phyloP scores from a whole-genome alignment of 2,329 filamentous ascomycete species.

The Exophiala sideris region DNA sequence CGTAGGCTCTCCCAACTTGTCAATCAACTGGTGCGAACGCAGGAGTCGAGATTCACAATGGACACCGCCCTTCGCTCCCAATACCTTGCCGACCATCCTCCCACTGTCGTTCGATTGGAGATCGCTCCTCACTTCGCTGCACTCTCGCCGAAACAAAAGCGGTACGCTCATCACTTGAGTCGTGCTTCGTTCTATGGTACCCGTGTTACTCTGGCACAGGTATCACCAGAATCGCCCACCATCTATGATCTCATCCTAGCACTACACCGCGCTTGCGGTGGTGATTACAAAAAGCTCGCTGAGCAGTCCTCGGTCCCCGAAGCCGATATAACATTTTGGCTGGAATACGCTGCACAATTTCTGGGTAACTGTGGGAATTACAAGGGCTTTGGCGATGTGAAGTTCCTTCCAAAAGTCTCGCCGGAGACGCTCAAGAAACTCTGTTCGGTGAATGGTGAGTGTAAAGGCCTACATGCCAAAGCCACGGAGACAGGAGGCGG shows the following conservation, averaged over 20 bases:
- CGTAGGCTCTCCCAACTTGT: constrained; percentile 15
- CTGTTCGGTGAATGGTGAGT: constrained; percentile 57
- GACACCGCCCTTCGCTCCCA: constrained; percentile 51
- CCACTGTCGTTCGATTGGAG: constrained; percentile 79
- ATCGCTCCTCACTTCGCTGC: constrained; percentile 90
- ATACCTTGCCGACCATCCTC: constrained; percentile 88
- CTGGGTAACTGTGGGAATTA: constrained; percentile 80
- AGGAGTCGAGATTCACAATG: constrained; percentile 31
- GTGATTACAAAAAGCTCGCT: constrained; percentile 68
- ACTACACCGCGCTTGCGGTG: constrained; percentile 62
- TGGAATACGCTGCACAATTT: constrained; percentile 76
- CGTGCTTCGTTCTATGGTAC: constrained; percentile 75
- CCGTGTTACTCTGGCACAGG: constrained; percentile 73
- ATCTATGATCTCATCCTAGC: constrained; percentile 79
- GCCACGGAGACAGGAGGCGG: constrained; percentile 58
- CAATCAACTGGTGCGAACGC: constrained; percentile 1
- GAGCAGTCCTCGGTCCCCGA: constrained; percentile 62
- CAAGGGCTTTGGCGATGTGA: constrained; percentile 81
- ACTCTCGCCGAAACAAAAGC: constrained; percentile 63
- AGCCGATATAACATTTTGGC: constrained; percentile 63
- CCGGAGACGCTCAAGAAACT: constrained; percentile 63
- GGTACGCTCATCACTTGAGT: constrained; percentile 81
- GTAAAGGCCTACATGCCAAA: constrained; percentile 62
- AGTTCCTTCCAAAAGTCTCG: constrained; percentile 72
- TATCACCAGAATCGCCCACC: constrained; percentile 74